Conservation (phyloP, 1,284 basidiomycete genomes). For the Cutaneotrichosporon mucoides region DNA sequence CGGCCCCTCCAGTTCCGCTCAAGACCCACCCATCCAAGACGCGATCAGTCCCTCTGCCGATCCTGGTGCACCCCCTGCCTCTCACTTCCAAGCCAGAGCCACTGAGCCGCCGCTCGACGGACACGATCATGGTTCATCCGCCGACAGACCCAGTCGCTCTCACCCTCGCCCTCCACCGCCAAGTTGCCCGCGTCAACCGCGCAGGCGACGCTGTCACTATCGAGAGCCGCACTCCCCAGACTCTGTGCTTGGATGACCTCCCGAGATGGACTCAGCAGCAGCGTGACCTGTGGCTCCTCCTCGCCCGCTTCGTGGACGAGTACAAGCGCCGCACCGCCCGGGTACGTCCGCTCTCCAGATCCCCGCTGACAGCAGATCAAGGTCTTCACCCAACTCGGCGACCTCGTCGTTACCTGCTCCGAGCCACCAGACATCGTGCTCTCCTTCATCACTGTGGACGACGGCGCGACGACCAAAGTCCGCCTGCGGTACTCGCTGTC, state of each 20-base stretch:
- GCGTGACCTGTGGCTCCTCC: slow-evolving; percentile 23
- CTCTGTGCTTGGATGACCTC: neutral
- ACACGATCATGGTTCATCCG: slow-evolving; percentile 20
- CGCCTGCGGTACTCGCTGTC: slow-evolving; percentile 23
- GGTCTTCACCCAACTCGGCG: slow-evolving; percentile 31
- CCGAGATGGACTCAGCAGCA: slow-evolving; percentile 20
- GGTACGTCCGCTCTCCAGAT: slow-evolving; percentile 20
- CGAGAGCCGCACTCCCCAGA: neutral
- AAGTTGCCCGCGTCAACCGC: neutral
- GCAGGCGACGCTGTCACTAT: neutral
- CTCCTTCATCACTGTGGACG: slow-evolving; percentile 12
- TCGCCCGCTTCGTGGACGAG: slow-evolving; percentile 22
- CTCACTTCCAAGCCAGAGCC: slow-evolving; percentile 16
- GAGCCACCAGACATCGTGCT: slow-evolving; percentile 38
- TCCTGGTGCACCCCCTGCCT: slow-evolving; percentile 25
- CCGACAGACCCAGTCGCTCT: slow-evolving; percentile 2
- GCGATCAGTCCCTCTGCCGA: neutral
- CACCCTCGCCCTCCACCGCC: slow-evolving; percentile 2
- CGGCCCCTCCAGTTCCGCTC: too few relatives aligned
- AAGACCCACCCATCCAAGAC: neutral
- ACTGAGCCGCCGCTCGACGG: neutral
- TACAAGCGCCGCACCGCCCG: slow-evolving; percentile 30
- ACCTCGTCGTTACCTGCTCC: slow-evolving; percentile 36
- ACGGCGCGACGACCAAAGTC: slow-evolving; percentile 3
- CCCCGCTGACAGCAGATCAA: slow-evolving; percentile 27